phyloP scores from a whole-genome alignment of 1,284 basidiomycete species.

The Puccinia triticina region DNA sequence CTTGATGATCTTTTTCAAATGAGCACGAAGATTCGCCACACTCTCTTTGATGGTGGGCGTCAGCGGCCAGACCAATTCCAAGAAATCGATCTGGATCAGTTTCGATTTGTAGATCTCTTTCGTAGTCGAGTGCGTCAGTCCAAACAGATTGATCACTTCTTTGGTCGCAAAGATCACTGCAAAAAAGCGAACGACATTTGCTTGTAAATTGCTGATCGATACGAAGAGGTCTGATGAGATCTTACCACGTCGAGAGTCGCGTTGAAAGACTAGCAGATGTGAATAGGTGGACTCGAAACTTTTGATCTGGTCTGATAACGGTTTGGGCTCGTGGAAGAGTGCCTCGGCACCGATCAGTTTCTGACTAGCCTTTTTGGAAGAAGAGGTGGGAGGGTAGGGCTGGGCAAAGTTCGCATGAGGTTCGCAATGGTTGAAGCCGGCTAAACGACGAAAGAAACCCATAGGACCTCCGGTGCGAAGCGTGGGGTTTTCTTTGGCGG shows the following conservation, averaged over 20 bases:
- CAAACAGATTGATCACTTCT: conserved; percentile 18
- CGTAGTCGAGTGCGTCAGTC: not conserved
- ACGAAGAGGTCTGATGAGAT: not conserved
- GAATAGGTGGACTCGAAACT: conserved; percentile 29
- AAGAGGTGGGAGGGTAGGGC: not conserved
- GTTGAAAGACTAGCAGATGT: conserved; percentile 26
- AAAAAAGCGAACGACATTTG: not conserved
- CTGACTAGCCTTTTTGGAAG: not conserved
- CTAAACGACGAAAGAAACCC: not conserved
- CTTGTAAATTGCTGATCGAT: not conserved
- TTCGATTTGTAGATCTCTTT: conserved; percentile 40
- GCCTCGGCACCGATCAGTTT: conserved; percentile 20
- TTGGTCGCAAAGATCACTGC: conserved; percentile 34
- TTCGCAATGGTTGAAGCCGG: not conserved
- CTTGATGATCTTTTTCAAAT: conserved; percentile 31
- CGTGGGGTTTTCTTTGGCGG: not conserved
- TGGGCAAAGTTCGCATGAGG: not conserved
- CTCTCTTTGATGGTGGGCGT: conserved; percentile 3
- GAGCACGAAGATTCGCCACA: not conserved
- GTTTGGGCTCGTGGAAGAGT: conserved; percentile 9
- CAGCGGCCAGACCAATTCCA: conserved; percentile 20
- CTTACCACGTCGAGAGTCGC: conserved; percentile 18
- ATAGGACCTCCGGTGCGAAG: not conserved
- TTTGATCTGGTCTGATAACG: conserved; percentile 29
- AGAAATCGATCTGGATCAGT: conserved; percentile 29